A percentile compares a stretch with the other conserved stretches of the same genome.
Conservation (phyloP, 345 rosid genomes). For the Citrus medica region DNA sequence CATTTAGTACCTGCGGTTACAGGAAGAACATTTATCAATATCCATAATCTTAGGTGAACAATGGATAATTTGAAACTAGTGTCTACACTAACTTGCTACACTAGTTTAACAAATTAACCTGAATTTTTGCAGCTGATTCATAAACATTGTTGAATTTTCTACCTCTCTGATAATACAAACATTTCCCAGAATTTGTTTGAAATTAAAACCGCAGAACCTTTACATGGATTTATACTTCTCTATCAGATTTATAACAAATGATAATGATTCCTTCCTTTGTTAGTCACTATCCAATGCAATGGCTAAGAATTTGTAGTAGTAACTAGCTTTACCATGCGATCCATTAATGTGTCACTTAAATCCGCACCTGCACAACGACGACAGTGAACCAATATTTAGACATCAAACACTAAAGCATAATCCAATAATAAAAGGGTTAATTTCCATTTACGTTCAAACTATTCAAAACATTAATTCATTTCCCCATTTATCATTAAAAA, state of each 20-base stretch:
- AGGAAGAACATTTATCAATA: neutral
- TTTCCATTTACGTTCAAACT: too few species aligned
- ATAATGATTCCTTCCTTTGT: too few species aligned
- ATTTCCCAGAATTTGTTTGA: neutral
- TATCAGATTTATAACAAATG: neutral
- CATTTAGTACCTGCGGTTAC: constrained; percentile 66
- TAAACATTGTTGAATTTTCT: neutral
- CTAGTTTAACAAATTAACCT: neutral
- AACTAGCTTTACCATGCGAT: constrained; percentile 70
- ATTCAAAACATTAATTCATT: too few species aligned
- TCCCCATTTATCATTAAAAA: too few species aligned
- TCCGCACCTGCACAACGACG: constrained; percentile 71
- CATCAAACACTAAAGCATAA: too few species aligned
- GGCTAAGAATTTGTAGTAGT: neutral
- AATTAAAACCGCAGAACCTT: neutral
- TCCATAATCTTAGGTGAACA: neutral
- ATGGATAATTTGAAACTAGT: neutral
- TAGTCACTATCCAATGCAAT: neutral
- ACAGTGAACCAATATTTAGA: neutral
- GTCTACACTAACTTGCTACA: neutral
- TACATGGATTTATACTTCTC: neutral
- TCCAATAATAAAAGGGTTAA: neutral
- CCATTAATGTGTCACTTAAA: constrained; percentile 97
- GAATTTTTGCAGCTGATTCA: neutral
- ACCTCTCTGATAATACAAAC: neutral